phyloP scores from a whole-genome alignment of 2,329 filamentous ascomycete genomes.

The Alternaria burnsii region DNA sequence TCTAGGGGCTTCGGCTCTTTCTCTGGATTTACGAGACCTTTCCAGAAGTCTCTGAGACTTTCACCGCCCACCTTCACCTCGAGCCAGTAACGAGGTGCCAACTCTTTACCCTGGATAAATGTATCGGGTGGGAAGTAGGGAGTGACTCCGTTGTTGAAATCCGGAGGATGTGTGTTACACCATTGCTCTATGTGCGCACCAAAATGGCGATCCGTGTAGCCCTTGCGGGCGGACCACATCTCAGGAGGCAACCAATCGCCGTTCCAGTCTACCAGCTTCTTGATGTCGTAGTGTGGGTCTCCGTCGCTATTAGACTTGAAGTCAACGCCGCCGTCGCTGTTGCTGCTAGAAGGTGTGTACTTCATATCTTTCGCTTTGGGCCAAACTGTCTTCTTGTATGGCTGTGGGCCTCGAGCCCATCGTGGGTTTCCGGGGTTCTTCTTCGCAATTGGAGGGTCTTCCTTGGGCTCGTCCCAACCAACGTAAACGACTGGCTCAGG shows the following conservation, averaged over 20 bases:
- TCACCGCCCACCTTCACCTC: slow-evolving; percentile 33
- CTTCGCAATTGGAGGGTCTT: background rate
- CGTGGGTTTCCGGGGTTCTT: slow-evolving; percentile 23
- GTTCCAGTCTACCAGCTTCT: slow-evolving; percentile 55
- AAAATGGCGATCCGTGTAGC: slow-evolving; percentile 42
- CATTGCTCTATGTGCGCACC: slow-evolving; percentile 45
- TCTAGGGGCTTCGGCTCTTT: slow-evolving; percentile 35
- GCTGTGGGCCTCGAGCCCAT: slow-evolving; percentile 19
- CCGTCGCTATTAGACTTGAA: slow-evolving; percentile 41
- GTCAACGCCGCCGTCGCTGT: slow-evolving; percentile 34
- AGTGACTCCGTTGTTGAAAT: background rate
- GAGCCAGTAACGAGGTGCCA: slow-evolving; percentile 45
- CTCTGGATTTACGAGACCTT: slow-evolving; percentile 15
- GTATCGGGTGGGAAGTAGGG: background rate
- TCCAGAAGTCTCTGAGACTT: slow-evolving; percentile 39
- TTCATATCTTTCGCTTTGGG: slow-evolving; percentile 42
- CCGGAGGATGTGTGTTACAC: slow-evolving; percentile 29
- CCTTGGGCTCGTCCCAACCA: slow-evolving; percentile 21
- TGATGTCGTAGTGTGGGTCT: slow-evolving; percentile 46
- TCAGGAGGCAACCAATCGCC: slow-evolving; percentile 58
- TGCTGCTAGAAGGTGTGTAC: slow-evolving; percentile 20
- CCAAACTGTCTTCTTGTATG: slow-evolving; percentile 29
- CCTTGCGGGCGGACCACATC: slow-evolving; percentile 56
- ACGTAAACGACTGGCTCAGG: slow-evolving; percentile 16
- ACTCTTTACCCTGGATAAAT: slow-evolving; percentile 24